phyloP scores from a whole-genome alignment of 2,329 filamentous ascomycete genomes.

The Aspergillus pseudotamarii region DNA sequence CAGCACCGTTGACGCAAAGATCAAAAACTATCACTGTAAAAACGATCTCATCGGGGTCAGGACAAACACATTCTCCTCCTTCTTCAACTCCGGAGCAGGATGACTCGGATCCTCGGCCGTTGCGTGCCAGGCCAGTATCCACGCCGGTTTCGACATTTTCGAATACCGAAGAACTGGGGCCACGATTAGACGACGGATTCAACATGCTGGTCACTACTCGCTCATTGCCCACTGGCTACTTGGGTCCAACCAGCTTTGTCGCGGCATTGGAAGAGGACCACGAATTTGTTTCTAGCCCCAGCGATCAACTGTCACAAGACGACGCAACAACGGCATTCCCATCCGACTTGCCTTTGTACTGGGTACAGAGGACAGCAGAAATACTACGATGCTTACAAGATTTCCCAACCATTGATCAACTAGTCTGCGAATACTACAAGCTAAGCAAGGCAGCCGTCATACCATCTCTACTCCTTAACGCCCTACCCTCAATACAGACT shows the following conservation, averaged over 20 bases:
- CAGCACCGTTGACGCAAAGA: slow-evolving; percentile 32
- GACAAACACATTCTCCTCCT: not conserved
- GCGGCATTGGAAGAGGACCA: slow-evolving; percentile 28
- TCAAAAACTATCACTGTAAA: not conserved
- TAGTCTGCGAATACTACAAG: slow-evolving; percentile 26
- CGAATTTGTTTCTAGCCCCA: slow-evolving; percentile 20
- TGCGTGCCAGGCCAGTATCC: not conserved
- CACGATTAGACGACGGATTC: not conserved
- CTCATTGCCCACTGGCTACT: slow-evolving; percentile 30
- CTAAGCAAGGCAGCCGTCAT: slow-evolving; percentile 38
- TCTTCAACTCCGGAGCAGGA: not conserved
- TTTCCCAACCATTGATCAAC: slow-evolving; percentile 18
- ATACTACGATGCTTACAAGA: slow-evolving; percentile 20
- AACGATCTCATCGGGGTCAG: not conserved
- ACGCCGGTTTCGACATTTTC: not conserved
- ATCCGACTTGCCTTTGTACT: slow-evolving; percentile 24
- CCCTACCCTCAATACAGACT: slow-evolving; percentile 27
- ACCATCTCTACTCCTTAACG: slow-evolving; percentile 37
- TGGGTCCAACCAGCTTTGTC: slow-evolving; percentile 40
- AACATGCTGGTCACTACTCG: slow-evolving; percentile 13
- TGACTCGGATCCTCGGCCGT: not conserved
- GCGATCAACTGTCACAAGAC: not conserved
- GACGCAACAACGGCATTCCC: slow-evolving; percentile 9
- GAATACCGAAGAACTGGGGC: not conserved
- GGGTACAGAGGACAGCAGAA: slow-evolving; percentile 24